phyloP scores from a whole-genome alignment of 495 filamentous ascomycete species.

The Corynascus novoguineensis region DNA sequence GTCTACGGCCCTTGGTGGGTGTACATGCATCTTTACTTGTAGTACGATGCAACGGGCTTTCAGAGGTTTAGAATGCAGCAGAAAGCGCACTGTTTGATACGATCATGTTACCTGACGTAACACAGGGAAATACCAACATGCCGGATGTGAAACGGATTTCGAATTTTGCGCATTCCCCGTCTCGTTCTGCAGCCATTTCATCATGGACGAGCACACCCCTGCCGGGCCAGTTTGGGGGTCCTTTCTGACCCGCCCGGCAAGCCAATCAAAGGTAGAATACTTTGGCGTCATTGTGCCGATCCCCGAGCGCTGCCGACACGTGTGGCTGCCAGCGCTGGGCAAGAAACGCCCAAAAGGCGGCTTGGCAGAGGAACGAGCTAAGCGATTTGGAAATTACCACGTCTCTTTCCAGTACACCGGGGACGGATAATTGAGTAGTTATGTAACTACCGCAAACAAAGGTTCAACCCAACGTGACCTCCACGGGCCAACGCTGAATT shows the following conservation, averaged over 20 bases:
- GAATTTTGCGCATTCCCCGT: background rate
- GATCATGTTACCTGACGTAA: too few relatives aligned
- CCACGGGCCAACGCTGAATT: background rate
- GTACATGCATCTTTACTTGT: too few relatives aligned
- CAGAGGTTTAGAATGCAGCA: background rate
- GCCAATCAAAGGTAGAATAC: background rate
- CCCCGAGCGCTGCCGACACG: background rate
- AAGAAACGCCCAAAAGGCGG: background rate
- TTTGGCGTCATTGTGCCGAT: slow-evolving; percentile 12
- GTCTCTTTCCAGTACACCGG: background rate
- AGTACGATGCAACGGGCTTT: too few relatives aligned
- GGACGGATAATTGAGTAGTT: too few relatives aligned
- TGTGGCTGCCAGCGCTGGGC: slow-evolving; percentile 2
- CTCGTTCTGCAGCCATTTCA: slow-evolving; percentile 1
- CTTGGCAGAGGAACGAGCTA: background rate
- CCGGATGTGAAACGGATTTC: background rate
- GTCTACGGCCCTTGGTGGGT: too few relatives aligned
- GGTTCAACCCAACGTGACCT: background rate
- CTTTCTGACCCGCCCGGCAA: background rate
- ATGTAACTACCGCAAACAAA: background rate
- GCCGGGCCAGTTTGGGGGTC: background rate
- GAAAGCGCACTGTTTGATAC: background rate
- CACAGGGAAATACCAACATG: background rate
- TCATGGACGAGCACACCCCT: background rate
- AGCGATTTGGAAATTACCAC: slow-evolving; percentile 6